These are phyloP conservation scores for Lipomyces spencermartinsiae DNA, from an alignment of 805 yeast genomes.

Conservation along the genomic window DNA sequence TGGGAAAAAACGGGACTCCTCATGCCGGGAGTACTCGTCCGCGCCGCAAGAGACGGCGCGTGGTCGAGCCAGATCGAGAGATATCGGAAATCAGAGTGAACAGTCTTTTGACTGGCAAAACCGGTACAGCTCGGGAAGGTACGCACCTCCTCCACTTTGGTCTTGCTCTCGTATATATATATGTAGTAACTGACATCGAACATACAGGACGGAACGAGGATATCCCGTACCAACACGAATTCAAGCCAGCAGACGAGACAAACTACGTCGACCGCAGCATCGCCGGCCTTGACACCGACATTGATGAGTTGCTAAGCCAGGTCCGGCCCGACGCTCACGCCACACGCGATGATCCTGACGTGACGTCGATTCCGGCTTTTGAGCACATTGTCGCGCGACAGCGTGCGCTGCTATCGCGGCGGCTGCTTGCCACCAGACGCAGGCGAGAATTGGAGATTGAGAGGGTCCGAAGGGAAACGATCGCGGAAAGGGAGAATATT, in stretches of 20 bases:
- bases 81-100: neutral
- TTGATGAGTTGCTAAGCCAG: neutral
- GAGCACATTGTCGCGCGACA: neutral
- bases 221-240: no score
- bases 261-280: neutral
- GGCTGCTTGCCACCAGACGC: neutral
- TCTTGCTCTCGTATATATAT: neutral
- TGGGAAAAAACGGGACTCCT: neutral
- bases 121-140: neutral
- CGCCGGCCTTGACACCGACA: neutral
- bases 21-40: neutral
- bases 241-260: neutral
- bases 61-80: neutral
- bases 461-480: neutral
- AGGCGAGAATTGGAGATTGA: neutral
- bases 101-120: neutral
- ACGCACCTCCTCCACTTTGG: neutral
- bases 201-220: neutral
- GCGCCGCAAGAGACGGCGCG: neutral
- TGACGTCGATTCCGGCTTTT: neutral
- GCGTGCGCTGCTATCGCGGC: neutral
- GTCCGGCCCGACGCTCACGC: neutral
- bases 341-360: neutral
- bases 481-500: slow-evolving; percentile 1
- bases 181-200: neutral